Evolutionary conservation across 2,329 filamentous ascomycete species (phyloP), one percentile per base, ranked within the genome.

Genomic region (Calonectria honghensis): DNA sequence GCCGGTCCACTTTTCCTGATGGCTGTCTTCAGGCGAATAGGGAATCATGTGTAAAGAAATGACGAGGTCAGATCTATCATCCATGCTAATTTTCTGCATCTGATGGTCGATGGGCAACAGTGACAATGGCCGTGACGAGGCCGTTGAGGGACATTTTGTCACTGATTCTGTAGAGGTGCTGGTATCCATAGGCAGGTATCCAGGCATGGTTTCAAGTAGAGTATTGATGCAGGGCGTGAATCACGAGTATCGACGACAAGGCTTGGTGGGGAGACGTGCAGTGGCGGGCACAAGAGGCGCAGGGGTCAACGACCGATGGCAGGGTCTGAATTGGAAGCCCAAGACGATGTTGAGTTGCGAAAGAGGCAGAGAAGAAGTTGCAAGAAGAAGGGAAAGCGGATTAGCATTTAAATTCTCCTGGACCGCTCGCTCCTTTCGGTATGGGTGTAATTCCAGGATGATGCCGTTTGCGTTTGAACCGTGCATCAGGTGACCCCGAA

Each of bases 401-500:
- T 41, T 29, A 27, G 16, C 14, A 27, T 41, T 41, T 29, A 18
- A 41, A 63, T 63, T 45, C 27, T 24, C 13, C 14, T 16, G 10
- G 37, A n/a, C n/a, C 24, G 14, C 39, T 48, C 24, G 6, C 39
- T 20, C 41, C 24, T 24, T 41, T 18, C 13, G 35, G 37, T 24
- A 63, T 16, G 57, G 18, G 20, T 61, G n/a, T 14, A 24, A n/a
- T 61, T 24, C 32, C n/a, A 13, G 16, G 35, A 14, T 41, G 9
- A 13, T 37, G 39, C 39, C 13, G 57, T 63, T 63, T 63, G 24
- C 24, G n/a, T 41, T 63, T 63, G 57, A 27, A 41, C 37, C 32
- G 16, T 16, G 27, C 5, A 37, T 63, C 57, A 63, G 57, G 57
- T 63, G 57, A 41, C 35, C n/a, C 9, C 7, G 16, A 63, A 10